Evolutionary conservation across 2,329 filamentous ascomycete genomes (phyloP), one percentile per base, ranked within the genome.

Genomic region (Ceratocystis huliohia): DNA sequence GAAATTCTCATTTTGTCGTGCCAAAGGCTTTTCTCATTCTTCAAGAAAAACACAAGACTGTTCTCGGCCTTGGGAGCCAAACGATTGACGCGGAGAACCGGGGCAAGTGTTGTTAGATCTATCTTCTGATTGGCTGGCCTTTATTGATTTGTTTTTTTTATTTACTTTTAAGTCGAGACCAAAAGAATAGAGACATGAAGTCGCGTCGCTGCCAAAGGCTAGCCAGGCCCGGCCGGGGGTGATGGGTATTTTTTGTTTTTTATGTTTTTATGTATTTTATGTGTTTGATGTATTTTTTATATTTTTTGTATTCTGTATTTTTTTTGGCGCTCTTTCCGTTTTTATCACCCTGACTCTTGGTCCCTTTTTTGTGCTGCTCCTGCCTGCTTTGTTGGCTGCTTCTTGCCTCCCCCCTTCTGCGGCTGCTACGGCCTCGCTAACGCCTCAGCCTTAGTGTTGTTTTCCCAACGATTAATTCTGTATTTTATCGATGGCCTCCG

Each of bases 381-480:
- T 25, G 22, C 48, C 17, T 53, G 48, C 48, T 5, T 53, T 53
- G 48, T n/a, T 53, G 48, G 48, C 5, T 25, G 7, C 1, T 22
- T 53, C 22, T 53, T 53, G 48, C 56, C 17, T 20, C 46, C 46
- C 46, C 48, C 48, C 48, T 28, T 53, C 22, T 53, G 48, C 48
- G 25, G 56, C 56, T 59, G 56, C 56, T 33, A 59, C 56, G 20
- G 56, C 56, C 56, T 59, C 56, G 56, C 56, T 59, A 59, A 37
- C 56, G 10, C 56, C 56, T 59, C 56, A 59, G 56, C 56, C 56
- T 59, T 59, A 7, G 56, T 57, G 53, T 3, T 15, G 3, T 5
- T 57, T 65, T 41, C 13, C 53, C 15, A 37, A 4, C 56, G 56
- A 5, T 59, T 33, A 59, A 59, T 33, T 33, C 0, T 8, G 1